A percentile compares a stretch with the other conserved stretches of the same genome.
phyloP scores from a whole-genome alignment of 768 basidiomycete species.

The Exsudoporus frostii region DNA sequence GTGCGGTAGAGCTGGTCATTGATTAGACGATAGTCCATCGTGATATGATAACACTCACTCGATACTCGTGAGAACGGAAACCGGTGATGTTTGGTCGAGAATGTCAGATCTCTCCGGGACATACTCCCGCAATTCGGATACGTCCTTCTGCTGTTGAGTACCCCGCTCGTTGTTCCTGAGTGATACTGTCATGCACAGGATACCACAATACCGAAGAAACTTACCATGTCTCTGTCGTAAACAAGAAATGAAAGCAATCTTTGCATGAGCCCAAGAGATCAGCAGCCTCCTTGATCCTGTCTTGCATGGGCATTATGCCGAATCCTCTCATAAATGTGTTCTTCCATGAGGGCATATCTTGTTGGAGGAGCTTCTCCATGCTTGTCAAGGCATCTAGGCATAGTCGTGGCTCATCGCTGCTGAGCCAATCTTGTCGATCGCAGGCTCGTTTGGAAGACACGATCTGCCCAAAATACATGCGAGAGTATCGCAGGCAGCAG shows the following conservation, averaged over 20 bases:
- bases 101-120: background rate
- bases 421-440: background rate
- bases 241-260: background rate
- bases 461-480: background rate
- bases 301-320: background rate
- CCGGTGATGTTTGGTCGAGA: background rate
- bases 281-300: background rate
- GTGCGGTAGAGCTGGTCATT: background rate
- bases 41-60: background rate
- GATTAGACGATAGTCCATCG: background rate
- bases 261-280: background rate
- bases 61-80: background rate
- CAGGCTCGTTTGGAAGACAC: background rate
- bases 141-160: background rate
- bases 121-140: background rate
- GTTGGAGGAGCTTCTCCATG: background rate
- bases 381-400: background rate
- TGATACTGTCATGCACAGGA: background rate
- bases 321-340: background rate
- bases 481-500: background rate
- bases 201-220: background rate
- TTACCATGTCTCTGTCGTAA: background rate
- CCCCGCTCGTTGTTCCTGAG: background rate
- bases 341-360: background rate
- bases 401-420: background rate